phyloP scores from a whole-genome alignment of 2,329 filamentous ascomycete species.

The Stenocarpella maydis region DNA sequence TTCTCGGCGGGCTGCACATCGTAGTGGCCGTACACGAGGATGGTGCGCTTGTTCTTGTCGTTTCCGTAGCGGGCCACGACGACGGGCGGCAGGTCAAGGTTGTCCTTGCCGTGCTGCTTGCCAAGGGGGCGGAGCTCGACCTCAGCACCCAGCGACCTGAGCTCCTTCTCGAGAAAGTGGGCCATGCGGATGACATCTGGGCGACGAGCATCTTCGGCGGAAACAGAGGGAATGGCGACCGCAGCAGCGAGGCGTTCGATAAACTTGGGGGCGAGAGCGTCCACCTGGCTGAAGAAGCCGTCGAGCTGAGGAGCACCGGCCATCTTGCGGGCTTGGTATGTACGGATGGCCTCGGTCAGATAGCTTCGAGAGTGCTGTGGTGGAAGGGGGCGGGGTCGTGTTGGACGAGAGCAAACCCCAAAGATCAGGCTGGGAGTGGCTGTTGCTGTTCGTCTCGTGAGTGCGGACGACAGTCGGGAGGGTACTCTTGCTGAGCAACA shows the following conservation, averaged over 20 bases:
- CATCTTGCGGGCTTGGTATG: conserved; percentile 77
- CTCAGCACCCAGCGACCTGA: conserved; percentile 82
- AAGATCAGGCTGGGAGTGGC: not conserved
- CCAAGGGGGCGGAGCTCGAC: conserved; percentile 89
- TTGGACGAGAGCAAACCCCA: conserved; percentile 4
- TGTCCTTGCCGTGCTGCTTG: conserved; percentile 89
- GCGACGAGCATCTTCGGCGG: conserved; percentile 86
- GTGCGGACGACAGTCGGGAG: conserved; percentile 19
- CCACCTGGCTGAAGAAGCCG: conserved; percentile 91
- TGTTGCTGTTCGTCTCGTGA: conserved; percentile 11
- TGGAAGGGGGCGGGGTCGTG: conserved; percentile 1
- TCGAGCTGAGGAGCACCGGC: conserved; percentile 79
- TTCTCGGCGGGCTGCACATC: conserved; percentile 95
- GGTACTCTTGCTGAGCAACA: conserved; percentile 28
- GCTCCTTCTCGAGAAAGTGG: conserved; percentile 84
- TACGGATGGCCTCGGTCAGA: conserved; percentile 60
- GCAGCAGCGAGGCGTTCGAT: conserved; percentile 90
- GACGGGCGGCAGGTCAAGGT: conserved; percentile 91
- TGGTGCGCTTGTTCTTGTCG: conserved; percentile 91
- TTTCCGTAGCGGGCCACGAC: conserved; percentile 91
- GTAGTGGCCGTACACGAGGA: conserved; percentile 98
- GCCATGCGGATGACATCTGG: conserved; percentile 97
- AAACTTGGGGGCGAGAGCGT: conserved; percentile 79
- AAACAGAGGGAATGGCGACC: conserved; percentile 95
- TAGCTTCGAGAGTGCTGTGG: conserved; percentile 51